These are phyloP conservation scores for Globisporangium barbulae DNA, from an alignment of 352 stramenopile species.

Conservation along the genomic window DNA sequence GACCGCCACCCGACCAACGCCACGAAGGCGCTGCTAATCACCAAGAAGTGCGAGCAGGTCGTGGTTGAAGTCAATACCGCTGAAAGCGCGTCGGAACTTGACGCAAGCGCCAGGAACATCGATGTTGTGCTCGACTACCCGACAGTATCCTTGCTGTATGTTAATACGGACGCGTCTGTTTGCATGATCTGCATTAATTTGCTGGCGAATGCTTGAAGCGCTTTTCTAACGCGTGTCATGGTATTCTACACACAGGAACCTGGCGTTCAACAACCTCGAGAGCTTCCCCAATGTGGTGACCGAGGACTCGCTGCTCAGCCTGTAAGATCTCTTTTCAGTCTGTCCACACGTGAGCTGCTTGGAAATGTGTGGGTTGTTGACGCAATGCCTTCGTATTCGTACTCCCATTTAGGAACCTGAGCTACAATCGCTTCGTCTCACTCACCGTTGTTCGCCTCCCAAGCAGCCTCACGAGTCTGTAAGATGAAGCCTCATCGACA, in stretches of 20 bases:
- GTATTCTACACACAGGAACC: conserved; percentile 5
- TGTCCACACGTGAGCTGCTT: no score
- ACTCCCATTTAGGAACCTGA: not conserved
- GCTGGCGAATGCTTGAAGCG: not conserved
- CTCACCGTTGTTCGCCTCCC: not conserved
- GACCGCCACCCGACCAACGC: not conserved
- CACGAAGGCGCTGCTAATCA: conserved; percentile 1
- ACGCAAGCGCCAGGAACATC: conserved; percentile 5
- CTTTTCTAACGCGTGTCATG: not conserved
- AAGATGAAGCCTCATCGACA: not conserved
- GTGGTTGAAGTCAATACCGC: not conserved
- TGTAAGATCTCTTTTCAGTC: not conserved
- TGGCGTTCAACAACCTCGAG: conserved; percentile 16
- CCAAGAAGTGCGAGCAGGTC: conserved; percentile 6
- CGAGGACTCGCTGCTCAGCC: not conserved
- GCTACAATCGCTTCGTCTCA: conserved; percentile 1
- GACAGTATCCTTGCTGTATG: not conserved
- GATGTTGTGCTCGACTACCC: conserved; percentile 3
- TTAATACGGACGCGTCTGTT: not conserved
- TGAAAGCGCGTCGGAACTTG: not conserved
- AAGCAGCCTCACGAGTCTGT: not conserved
- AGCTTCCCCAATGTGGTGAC: conserved; percentile 1
- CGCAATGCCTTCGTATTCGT: not conserved
- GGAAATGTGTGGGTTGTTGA: not conserved
- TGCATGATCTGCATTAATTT: no score